Percentiles rank a stretch among this genome's conserved stretches.
Conservation (phyloP, 2,329 filamentous ascomycete species). For the Microsporum ferrugineum region DNA sequence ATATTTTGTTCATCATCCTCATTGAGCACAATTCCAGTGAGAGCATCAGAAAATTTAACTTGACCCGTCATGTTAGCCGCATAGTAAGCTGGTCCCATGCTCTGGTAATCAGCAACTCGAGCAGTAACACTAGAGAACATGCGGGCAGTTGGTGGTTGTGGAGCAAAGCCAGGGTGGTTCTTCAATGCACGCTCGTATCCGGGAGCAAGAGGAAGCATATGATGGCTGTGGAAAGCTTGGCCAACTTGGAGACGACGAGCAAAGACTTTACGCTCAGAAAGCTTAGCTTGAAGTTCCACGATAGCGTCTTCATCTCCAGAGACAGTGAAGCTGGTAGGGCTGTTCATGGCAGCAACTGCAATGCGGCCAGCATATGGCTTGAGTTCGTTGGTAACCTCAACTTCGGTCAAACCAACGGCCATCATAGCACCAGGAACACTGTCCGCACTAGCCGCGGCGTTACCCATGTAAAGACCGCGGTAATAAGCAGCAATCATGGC, state of each 20-base stretch:
- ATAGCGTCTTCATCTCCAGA: slow-evolving; percentile 14
- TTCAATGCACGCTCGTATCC: slow-evolving; percentile 8
- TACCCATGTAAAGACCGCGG: slow-evolving; percentile 8
- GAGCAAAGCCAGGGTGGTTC: slow-evolving; percentile 6
- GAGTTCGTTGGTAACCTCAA: background rate
- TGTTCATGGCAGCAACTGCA: slow-evolving; percentile 13
- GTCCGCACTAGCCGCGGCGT: slow-evolving; percentile 4
- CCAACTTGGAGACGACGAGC: slow-evolving; percentile 12
- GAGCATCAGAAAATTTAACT: slow-evolving; percentile 19
- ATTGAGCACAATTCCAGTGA: slow-evolving; percentile 10
- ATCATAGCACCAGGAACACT: slow-evolving; percentile 9
- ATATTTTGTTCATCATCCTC: slow-evolving; percentile 14
- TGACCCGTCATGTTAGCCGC: slow-evolving; percentile 17
- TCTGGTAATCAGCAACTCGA: slow-evolving; percentile 3
- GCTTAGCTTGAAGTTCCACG: slow-evolving; percentile 8
- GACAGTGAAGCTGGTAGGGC: slow-evolving; percentile 12
- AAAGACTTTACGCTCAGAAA: slow-evolving; percentile 7
- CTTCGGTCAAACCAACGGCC: slow-evolving; percentile 8
- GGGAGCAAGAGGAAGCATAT: slow-evolving; percentile 12
- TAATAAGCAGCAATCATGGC: slow-evolving; percentile 23
- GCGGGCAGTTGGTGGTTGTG: slow-evolving; percentile 4
- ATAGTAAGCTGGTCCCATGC: slow-evolving; percentile 15
- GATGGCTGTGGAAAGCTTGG: slow-evolving; percentile 15
- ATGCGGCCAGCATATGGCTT: slow-evolving; percentile 7
- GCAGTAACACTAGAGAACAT: slow-evolving; percentile 12